These are phyloP conservation scores for Hemisphaericaspora xylanilytica DNA, from an alignment of 1,139 yeast species.

Conservation along the genomic window DNA sequence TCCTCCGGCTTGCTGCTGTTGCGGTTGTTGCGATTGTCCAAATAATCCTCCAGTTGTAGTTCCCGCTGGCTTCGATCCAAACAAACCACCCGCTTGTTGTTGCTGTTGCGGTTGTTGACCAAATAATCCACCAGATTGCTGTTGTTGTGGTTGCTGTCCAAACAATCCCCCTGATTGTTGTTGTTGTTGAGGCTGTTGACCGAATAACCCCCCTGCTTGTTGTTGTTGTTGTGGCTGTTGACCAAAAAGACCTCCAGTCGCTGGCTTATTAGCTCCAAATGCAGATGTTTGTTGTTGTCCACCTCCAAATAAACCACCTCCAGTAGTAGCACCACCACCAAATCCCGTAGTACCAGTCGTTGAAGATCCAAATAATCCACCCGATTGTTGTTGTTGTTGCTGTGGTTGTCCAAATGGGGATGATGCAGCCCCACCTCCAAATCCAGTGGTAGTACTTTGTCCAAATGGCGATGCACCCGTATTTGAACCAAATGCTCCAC, in stretches of 20 bases:
- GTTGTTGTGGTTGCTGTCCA: conserved; percentile 9
- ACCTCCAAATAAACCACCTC: conserved; percentile 25
- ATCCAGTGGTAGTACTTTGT: conserved; percentile 18
- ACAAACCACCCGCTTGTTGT: conserved; percentile 2
- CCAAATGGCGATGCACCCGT: conserved; percentile 20
- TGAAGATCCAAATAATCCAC: conserved; percentile 32
- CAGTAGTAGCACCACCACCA: conserved; percentile 7
- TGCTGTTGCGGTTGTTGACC: conserved; percentile 39
- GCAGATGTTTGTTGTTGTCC: conserved; percentile 25
- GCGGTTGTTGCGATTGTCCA: conserved; percentile 9
- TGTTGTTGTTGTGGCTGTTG: conserved; percentile 18
- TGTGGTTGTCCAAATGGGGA: conserved; percentile 17
- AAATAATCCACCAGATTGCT: conserved; percentile 29
- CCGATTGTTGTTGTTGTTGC: conserved; percentile 12
- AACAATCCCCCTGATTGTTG: conserved; percentile 16
- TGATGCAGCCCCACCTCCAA: conserved; percentile 16
- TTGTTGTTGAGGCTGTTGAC: conserved; percentile 10
- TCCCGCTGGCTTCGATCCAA: conserved; percentile 12
- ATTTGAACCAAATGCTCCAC: conserved; percentile 17
- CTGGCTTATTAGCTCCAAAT: conserved; percentile 18
- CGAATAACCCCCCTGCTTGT: conserved; percentile 11
- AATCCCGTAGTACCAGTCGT: neutral
- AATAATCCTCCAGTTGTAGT: conserved; percentile 10
- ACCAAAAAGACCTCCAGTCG: conserved; percentile 32
- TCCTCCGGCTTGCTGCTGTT: conserved; percentile 14